Evolutionary conservation across 441 rosid species (phyloP), one percentile per base, ranked within the genome.

Genomic region (Erodium moschatum): DNA sequence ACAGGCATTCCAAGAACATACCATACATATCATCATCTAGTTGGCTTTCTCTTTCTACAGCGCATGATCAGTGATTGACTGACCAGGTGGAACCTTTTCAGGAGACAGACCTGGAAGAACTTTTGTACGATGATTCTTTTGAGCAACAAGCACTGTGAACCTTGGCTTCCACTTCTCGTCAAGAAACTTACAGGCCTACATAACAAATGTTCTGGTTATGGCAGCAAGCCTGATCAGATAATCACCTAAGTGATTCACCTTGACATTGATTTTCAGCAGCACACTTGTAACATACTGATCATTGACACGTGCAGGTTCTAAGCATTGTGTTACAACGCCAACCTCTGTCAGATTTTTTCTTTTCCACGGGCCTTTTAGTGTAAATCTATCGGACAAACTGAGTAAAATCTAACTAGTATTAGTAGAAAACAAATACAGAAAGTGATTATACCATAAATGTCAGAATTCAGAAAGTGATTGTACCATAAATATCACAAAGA

Each of bases 41-140:
- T 0, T 24, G 2, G 2, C 27, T 24, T 24, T 0, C 27, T 24
- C 27, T 24, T 24, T 24, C 27, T 24, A 24, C 27, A 0, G 27
- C 27, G 0, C 27, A 24, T 24, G 27, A 24, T 24, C 27, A 24
- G 27, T 24, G 2, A 24, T 24, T 0, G 56, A n/a, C 56, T 50
- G 56, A 86, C 90, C 90, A 60, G 90, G 90, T 40, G 85, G 90
- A 42, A 86, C 90, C 73, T 86, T 86, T 1, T 86, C 86, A n/a
- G 88, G 87, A 29, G 79, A 68, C 16, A 75, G 79, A 1, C 71
- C 16, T 73, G 82, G 90, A 76, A 86, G 84, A 70, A 86, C 84
- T 56, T 84, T 86, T 5, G 97, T 90, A 42, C 89, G 92, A 67
- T 90, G 95, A 67, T 90, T 90, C 74, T 88, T 90, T 69, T 90